A percentile compares a stretch with the other conserved stretches of the same genome.
phyloP scores from a whole-genome alignment of 768 basidiomycete genomes.

The Filobasidium wieringae region DNA sequence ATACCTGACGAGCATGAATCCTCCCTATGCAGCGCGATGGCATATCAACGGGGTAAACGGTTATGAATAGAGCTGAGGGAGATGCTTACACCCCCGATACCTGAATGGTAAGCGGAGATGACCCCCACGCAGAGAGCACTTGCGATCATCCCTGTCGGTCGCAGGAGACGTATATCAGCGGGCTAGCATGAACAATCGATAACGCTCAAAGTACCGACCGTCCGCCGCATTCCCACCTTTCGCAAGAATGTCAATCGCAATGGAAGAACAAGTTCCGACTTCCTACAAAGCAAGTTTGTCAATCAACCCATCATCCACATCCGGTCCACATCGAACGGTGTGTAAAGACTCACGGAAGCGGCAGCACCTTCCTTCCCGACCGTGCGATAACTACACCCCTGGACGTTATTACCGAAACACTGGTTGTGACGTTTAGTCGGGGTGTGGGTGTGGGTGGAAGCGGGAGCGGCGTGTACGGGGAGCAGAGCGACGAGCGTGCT shows the following conservation, averaged over 20 bases:
- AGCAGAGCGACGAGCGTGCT: not conserved
- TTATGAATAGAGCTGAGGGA: not conserved
- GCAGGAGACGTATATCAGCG: no score
- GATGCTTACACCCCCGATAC: conserved; percentile 24
- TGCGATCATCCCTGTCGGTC: conserved; percentile 21
- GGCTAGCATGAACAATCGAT: no score
- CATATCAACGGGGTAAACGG: not conserved
- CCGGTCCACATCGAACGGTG: no score
- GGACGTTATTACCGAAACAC: conserved; percentile 15
- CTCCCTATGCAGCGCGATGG: conserved; percentile 11
- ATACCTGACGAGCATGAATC: conserved; percentile 29
- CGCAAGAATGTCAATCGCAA: conserved; percentile 25
- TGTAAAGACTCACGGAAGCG: no score
- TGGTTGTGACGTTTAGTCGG: conserved; percentile 15
- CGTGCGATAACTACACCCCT: conserved; percentile 15
- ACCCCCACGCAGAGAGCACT: conserved; percentile 26
- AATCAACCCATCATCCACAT: no score
- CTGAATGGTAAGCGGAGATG: conserved; percentile 27
- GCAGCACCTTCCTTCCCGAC: conserved; percentile 15
- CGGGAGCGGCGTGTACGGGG: not conserved
- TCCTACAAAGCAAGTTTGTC: no score
- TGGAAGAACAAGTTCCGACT: conserved; percentile 25
- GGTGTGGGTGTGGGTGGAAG: conserved; percentile 15
- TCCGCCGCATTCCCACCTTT: conserved; percentile 30
- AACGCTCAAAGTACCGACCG: conserved; percentile 2